Evolutionary conservation across 345 rosid genomes (phyloP).

Genomic region (Heritiera littoralis): DNA sequence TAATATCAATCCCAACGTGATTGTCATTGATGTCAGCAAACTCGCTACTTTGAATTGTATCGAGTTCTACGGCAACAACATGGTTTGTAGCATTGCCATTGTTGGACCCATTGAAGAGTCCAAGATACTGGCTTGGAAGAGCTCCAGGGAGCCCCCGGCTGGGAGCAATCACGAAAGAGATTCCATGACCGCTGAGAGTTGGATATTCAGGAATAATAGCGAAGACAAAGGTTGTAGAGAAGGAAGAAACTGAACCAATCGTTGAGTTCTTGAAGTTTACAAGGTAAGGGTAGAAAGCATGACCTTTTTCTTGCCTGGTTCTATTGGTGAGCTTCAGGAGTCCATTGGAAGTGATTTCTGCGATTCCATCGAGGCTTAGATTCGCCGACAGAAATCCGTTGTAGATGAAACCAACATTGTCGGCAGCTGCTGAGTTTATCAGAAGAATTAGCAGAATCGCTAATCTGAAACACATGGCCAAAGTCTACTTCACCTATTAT

Average conservation of each 20-base stretch:
- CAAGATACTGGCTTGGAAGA: constrained; percentile 12
- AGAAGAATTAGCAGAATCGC: not conserved
- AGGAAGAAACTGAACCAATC: constrained; percentile 34
- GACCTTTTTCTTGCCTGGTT: constrained; percentile 33
- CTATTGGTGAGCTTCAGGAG: constrained; percentile 47
- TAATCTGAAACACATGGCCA: constrained; percentile 27
- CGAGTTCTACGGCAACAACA: constrained; percentile 34
- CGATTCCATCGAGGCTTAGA: constrained; percentile 45
- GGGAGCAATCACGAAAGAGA: constrained; percentile 17
- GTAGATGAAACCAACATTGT: constrained; percentile 25
- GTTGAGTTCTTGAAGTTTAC: constrained; percentile 41
- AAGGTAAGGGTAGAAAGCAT: constrained; percentile 45
- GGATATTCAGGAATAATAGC: constrained; percentile 43
- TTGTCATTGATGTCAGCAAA: constrained; percentile 27
- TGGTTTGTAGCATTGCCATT: constrained; percentile 27
- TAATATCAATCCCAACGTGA: constrained; percentile 33
- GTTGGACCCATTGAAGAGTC: constrained; percentile 21
- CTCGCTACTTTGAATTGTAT: constrained; percentile 22
- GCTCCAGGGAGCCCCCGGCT: constrained; percentile 13
- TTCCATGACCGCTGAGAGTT: constrained; percentile 15
- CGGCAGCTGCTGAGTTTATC: constrained; percentile 1
- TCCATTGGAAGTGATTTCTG: constrained; percentile 32
- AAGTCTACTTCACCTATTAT: not conserved
- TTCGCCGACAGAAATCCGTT: constrained; percentile 37
- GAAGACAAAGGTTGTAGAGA: constrained; percentile 59